Base-by-base conservation (phyloP, 1,284 basidiomycete genomes). In the Boletus smithii region DNA sequence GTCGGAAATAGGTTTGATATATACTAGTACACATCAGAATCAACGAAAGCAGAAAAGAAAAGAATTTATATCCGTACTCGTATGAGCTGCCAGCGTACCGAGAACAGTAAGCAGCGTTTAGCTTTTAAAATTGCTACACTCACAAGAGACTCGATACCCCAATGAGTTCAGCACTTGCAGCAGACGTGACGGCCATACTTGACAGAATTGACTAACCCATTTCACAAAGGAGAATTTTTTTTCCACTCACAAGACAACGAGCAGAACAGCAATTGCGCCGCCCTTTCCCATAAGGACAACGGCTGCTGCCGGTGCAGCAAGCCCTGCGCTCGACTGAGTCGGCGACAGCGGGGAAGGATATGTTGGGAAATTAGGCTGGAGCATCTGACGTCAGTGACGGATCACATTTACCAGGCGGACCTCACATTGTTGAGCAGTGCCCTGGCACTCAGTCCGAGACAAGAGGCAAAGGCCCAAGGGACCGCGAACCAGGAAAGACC, bases 401-500 rank as follows among this genome's bases (percentile, higher is more conserved):
- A 27, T 8, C 11, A 3, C 14, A 35, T 17, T 17, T 8, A 7
- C 3, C 5, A 23, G 3, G 23, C 14, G 26, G 40, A 44, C 46
- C 65, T 40, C 40, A 73, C 74, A 52, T 77, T 70, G 48, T 63
- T 65, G 18, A 73, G 58, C 14, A 81, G 68, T 1, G 73, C 79
- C n/a, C 77, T 67, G 0, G 78, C 78, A 16, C 75, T 72, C 7
- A 82, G 66, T 7, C 80, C 81, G 44, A 82, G 67, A 44, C 76
- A 76, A 22, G 79, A 79, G 2, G 76, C 79, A 53, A 81, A 81
- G 0, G 74, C 71, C 63, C 77, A 79, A 5, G 80, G 80, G 4
- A 83, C 75, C 4, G 78, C 76, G 48, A 81, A 81, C 81, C 81
- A 83, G 0, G 79, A 79, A 20, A 79, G 57, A 5, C 79, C 81